Conservation (phyloP, 2,329 filamentous ascomycete genomes). For the Pezicula carpinea region DNA sequence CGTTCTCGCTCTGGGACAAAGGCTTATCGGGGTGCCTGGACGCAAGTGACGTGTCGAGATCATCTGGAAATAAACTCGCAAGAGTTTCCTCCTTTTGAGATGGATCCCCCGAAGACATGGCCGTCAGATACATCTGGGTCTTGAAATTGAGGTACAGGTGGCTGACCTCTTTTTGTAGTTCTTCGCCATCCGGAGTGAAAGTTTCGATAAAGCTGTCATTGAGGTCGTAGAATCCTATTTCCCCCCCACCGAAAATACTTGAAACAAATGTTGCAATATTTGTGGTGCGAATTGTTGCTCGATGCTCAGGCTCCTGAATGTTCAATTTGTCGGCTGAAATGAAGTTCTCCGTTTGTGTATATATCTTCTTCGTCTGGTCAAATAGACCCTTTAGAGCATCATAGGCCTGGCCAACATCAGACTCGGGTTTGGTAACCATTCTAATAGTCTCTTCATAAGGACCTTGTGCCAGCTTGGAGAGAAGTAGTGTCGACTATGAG, state of each 20-base stretch:
- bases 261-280: conserved; percentile 63
- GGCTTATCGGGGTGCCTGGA: conserved; percentile 48
- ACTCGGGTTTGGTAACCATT: conserved; percentile 50
- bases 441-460: conserved; percentile 51
- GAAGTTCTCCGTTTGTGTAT: conserved; percentile 47
- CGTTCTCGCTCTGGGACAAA: conserved; percentile 52
- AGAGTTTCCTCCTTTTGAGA: conserved; percentile 48
- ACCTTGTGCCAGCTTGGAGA: conserved; percentile 51
- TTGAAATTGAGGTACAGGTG: conserved; percentile 60
- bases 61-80: conserved; percentile 53
- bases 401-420: conserved; percentile 56
- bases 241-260: conserved; percentile 58
- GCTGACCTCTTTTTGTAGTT: conserved; percentile 54
- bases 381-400: conserved; percentile 56
- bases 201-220: conserved; percentile 60
- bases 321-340: conserved; percentile 48
- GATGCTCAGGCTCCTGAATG: conserved; percentile 45
- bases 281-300: conserved; percentile 57
- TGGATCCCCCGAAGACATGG: conserved; percentile 49
- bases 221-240: conserved; percentile 59
- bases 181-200: conserved; percentile 55
- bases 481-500: conserved; percentile 50
- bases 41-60: conserved; percentile 49
- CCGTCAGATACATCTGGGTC: conserved; percentile 62
- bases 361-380: conserved; percentile 58